A percentile compares a stretch with the other conserved stretches of the same genome.
phyloP scores from a whole-genome alignment of 2,329 filamentous ascomycete species.

The Botrytis aclada region DNA sequence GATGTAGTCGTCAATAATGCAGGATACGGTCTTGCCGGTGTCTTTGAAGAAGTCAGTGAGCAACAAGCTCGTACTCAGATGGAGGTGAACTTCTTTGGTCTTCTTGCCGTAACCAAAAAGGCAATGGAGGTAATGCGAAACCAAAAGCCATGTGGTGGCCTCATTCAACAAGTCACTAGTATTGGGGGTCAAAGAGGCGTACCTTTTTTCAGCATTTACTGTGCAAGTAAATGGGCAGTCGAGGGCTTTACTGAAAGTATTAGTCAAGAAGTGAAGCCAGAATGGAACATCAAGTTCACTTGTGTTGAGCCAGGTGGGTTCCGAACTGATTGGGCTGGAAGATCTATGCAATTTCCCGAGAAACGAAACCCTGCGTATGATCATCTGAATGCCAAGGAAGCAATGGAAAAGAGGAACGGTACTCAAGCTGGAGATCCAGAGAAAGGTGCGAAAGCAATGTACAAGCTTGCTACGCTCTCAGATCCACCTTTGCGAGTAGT shows the following conservation, averaged over 20 bases:
- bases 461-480: slow-evolving; percentile 51
- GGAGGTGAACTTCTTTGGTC: slow-evolving; percentile 59
- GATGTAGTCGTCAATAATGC: slow-evolving; percentile 62
- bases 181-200: slow-evolving; percentile 40
- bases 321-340: slow-evolving; percentile 41
- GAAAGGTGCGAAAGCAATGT: slow-evolving; percentile 51
- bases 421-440: slow-evolving; percentile 42
- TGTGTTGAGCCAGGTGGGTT: slow-evolving; percentile 44
- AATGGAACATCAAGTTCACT: slow-evolving; percentile 42
- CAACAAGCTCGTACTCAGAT: slow-evolving; percentile 51
- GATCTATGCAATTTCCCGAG: slow-evolving; percentile 43
- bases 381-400: slow-evolving; percentile 43
- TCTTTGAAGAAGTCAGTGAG: slow-evolving; percentile 51
- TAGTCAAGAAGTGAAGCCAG: slow-evolving; percentile 39
- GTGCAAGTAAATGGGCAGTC: slow-evolving; percentile 44
- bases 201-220: slow-evolving; percentile 40
- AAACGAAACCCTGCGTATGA: slow-evolving; percentile 45
- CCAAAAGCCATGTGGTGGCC: slow-evolving; percentile 38
- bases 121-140: slow-evolving; percentile 40
- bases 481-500: slow-evolving; percentile 52
- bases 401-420: slow-evolving; percentile 39
- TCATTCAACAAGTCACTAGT: slow-evolving; percentile 44
- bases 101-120: slow-evolving; percentile 51
- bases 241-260: slow-evolving; percentile 42
- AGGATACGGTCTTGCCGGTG: slow-evolving; percentile 53